Conservation (phyloP, 179 eudicot species). For the Carnegiea gigantea region DNA sequence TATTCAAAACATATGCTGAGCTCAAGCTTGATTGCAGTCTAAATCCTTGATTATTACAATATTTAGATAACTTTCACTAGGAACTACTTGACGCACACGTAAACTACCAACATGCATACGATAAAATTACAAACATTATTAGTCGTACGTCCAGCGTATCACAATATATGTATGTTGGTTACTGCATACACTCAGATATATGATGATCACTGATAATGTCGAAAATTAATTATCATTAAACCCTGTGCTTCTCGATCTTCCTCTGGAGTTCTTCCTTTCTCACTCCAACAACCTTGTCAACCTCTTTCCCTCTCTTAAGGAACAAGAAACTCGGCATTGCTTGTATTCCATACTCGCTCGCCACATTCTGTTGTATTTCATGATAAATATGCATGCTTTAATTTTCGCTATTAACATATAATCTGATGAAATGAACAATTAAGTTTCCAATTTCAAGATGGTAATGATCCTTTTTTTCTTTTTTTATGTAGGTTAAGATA, state of each 20-base stretch:
- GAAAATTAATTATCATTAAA: background rate
- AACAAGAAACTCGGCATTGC: constrained; percentile 71
- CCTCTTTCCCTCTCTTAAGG: constrained; percentile 60
- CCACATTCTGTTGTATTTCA: constrained; percentile 42
- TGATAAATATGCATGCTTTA: background rate
- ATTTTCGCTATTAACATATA: background rate
- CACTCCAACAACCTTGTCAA: constrained; percentile 60
- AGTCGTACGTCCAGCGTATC: background rate
- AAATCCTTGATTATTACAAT: no score
- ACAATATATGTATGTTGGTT: background rate
- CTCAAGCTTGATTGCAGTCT: no score
- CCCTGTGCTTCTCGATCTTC: constrained; percentile 57
- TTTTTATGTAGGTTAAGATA: no score
- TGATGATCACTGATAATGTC: no score
- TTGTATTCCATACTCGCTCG: constrained; percentile 50
- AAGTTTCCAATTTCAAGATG: no score
- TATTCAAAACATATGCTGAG: no score
- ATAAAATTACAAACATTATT: background rate
- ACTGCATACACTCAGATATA: no score
- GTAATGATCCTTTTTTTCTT: no score
- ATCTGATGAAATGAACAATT: background rate
- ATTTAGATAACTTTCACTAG: no score
- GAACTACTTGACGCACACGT: no score
- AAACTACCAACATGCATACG: background rate
- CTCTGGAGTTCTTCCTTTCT: constrained; percentile 60